A percentile compares a stretch with the other conserved stretches of the same genome.
Evolutionary conservation across 495 filamentous ascomycete species (phyloP).

Genomic region (Aspergillus olivimuriae): DNA sequence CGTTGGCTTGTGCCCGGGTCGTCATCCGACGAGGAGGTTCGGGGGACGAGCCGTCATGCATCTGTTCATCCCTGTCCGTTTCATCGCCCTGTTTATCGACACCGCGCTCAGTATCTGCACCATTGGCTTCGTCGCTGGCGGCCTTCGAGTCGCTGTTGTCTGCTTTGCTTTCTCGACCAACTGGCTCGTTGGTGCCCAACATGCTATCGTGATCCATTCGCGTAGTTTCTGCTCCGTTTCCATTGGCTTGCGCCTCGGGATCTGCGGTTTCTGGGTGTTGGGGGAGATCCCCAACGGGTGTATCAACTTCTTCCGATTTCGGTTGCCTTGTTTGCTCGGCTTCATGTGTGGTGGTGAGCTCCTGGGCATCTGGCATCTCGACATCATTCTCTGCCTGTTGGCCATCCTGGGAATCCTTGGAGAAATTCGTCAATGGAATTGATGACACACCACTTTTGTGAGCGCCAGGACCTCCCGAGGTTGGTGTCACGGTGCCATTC

Average conservation of each 20-base stretch:
- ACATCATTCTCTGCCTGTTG: conserved; percentile 25
- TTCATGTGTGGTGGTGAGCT: neutral
- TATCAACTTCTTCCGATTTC: conserved; percentile 38
- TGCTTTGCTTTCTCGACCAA: conserved; percentile 11
- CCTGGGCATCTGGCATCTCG: conserved; percentile 38
- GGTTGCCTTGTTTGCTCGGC: conserved; percentile 17
- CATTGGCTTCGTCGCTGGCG: conserved; percentile 8
- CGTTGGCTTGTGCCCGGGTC: conserved; percentile 59
- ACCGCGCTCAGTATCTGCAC: neutral
- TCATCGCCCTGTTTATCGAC: conserved; percentile 16
- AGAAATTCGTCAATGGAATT: neutral
- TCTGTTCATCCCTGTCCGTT: conserved; percentile 29
- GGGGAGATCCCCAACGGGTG: conserved; percentile 32
- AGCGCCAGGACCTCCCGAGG: conserved; percentile 1
- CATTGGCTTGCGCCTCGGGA: conserved; percentile 9
- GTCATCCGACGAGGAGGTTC: conserved; percentile 60
- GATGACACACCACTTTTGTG: conserved; percentile 7
- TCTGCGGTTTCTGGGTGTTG: conserved; percentile 22
- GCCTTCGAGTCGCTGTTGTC: conserved; percentile 8
- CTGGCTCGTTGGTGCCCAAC: conserved; percentile 6
- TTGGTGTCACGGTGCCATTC: conserved; percentile 10
- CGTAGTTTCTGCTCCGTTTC: conserved; percentile 4
- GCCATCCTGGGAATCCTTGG: conserved; percentile 6
- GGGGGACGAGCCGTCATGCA: conserved; percentile 31
- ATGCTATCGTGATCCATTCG: conserved; percentile 3